Percentiles rank a stretch among this genome's conserved stretches.
Evolutionary conservation across 805 yeast species (phyloP).

Genomic region (Hanseniaspora lachancei): DNA sequence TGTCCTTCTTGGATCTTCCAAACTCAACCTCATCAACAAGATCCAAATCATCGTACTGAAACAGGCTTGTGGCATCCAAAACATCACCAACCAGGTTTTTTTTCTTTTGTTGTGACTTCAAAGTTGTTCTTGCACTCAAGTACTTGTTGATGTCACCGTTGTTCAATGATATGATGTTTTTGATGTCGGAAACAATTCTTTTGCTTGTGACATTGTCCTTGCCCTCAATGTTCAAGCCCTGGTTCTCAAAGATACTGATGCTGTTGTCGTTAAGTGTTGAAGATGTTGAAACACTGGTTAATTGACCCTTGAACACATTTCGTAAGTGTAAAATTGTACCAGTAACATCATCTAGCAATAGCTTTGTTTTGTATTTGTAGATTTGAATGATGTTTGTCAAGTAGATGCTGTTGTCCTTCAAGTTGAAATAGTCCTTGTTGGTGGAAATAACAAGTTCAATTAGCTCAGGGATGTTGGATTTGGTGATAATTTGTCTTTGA

Average conservation of each 20-base stretch:
- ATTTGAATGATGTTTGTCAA: conserved; percentile 77
- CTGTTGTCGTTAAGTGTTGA: too few species aligned
- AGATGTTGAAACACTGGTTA: conserved; percentile 31
- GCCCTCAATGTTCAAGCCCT: not conserved
- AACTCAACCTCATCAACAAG: conserved; percentile 36
- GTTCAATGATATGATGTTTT: conserved; percentile 5
- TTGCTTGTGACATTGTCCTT: conserved; percentile 37
- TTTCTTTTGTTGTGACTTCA: conserved; percentile 13
- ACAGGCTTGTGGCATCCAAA: conserved; percentile 9
- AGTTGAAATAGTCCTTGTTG: conserved; percentile 47
- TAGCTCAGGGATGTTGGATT: conserved; percentile 52
- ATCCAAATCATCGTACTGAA: conserved; percentile 14
- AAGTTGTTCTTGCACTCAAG: conserved; percentile 20
- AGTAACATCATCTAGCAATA: conserved; percentile 67
- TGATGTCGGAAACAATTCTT: conserved; percentile 24
- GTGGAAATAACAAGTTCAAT: conserved; percentile 18
- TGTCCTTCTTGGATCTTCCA: conserved; percentile 38
- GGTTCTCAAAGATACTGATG: too few species aligned
- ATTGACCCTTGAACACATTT: conserved; percentile 42
- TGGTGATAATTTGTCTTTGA: conserved; percentile 54
- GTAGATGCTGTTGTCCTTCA: conserved; percentile 74
- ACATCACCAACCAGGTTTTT: not conserved
- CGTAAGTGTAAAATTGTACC: conserved; percentile 63
- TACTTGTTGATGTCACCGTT: conserved; percentile 25
- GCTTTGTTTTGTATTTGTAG: conserved; percentile 73